Evolutionary conservation across 2,329 filamentous ascomycete species (phyloP).

Genomic region (Diplodia sapinea): DNA sequence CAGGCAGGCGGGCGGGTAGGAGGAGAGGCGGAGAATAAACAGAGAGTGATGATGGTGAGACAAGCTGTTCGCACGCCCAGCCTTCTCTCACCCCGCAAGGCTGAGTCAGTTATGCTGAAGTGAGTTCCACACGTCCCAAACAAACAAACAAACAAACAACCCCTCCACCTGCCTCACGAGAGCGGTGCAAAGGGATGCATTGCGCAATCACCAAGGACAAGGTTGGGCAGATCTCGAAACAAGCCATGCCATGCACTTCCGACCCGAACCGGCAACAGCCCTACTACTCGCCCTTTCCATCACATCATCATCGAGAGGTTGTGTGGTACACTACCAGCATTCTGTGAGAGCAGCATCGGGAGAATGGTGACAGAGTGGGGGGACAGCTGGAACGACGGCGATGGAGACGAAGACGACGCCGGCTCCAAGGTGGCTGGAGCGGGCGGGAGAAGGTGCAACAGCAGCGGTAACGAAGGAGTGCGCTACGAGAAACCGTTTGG

Average conservation of each 20-base stretch:
- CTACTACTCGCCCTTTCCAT: neutral
- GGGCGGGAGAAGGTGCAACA: constrained; percentile 1
- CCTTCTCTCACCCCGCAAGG: neutral
- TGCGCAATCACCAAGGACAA: neutral
- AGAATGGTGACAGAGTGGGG: no score
- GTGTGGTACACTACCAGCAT: no score
- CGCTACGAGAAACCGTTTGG: constrained; percentile 2
- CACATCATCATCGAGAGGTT: no score
- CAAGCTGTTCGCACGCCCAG: neutral
- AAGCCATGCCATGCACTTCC: neutral
- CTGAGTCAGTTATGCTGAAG: neutral
- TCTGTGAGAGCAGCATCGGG: no score
- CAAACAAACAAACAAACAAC: neutral
- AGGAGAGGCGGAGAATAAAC: neutral
- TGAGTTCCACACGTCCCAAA: neutral
- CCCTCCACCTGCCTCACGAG: neutral
- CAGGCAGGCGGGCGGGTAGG: neutral
- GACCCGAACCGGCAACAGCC: neutral
- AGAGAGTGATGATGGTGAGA: constrained; percentile 1
- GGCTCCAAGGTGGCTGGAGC: constrained; percentile 2
- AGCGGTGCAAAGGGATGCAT: neutral
- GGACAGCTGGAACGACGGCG: no score
- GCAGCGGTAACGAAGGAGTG: neutral
- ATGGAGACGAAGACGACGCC: neutral
- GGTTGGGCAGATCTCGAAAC: neutral